These are phyloP conservation scores for Aspergillus spinulosporus DNA, from an alignment of 2,329 filamentous ascomycete species.

Conservation along the genomic window DNA sequence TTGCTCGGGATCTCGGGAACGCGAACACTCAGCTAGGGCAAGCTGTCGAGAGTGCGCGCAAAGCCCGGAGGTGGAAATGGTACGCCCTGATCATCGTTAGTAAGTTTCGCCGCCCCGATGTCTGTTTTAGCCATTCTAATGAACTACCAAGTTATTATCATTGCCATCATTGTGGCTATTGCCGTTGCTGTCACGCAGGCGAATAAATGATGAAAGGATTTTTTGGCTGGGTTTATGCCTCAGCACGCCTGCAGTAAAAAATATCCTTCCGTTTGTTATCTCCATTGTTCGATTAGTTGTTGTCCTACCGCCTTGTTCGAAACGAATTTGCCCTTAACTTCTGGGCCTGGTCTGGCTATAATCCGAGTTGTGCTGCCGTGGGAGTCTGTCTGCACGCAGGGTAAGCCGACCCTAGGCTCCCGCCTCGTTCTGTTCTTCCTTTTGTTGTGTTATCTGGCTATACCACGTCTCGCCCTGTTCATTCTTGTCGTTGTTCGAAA, in stretches of 20 bases:
- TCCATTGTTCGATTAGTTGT: slow-evolving; percentile 10
- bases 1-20: slow-evolving; percentile 78
- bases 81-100: slow-evolving; percentile 77
- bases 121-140: not conserved
- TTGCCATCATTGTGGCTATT: slow-evolving; percentile 55
- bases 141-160: slow-evolving; percentile 50
- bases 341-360: slow-evolving; percentile 8
- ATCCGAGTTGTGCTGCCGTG: slow-evolving; percentile 5
- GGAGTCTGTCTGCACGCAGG: slow-evolving; percentile 10
- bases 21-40: slow-evolving; percentile 79
- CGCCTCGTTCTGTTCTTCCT: slow-evolving; percentile 23
- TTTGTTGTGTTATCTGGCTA: slow-evolving; percentile 22
- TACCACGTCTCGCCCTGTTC: slow-evolving; percentile 21
- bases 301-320: slow-evolving; percentile 5
- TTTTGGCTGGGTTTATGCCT: not conserved
- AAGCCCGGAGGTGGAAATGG: slow-evolving; percentile 93
- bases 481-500: slow-evolving; percentile 18
- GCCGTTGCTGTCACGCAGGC: slow-evolving; percentile 48
- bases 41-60: slow-evolving; percentile 79
- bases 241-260: not conserved
- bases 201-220: slow-evolving; percentile 12
- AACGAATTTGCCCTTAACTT: slow-evolving; percentile 16
- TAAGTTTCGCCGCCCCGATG: slow-evolving; percentile 42
- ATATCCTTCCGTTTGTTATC: not conserved
- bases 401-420: slow-evolving; percentile 20